Evolutionary conservation across 1,139 yeast genomes (phyloP).

Genomic region (Debaryomyces nepalensis): DNA sequence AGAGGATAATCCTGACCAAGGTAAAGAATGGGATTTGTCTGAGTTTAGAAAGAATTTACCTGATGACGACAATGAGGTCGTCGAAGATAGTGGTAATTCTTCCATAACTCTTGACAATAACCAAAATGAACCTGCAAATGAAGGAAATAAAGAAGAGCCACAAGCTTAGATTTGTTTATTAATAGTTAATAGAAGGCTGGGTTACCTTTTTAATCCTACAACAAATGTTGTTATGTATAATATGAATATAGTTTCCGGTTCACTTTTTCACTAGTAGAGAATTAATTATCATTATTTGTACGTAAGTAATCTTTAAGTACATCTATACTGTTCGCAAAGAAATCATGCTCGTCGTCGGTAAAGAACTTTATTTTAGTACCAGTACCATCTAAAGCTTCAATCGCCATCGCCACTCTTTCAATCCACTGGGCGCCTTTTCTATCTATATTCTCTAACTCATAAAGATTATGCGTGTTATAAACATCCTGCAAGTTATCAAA

Average conservation of each 20-base stretch:
- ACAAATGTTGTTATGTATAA: constrained; percentile 11
- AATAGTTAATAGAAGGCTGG: constrained; percentile 12
- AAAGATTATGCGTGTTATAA: constrained; percentile 33
- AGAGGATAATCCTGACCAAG: constrained; percentile 49
- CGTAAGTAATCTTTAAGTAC: constrained; percentile 6
- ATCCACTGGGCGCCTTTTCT: constrained; percentile 55
- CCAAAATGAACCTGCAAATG: constrained; percentile 21
- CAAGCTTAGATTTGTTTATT: constrained; percentile 9
- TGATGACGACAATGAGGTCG: constrained; percentile 39
- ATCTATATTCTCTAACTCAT: constrained; percentile 48
- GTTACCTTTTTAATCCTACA: constrained; percentile 13
- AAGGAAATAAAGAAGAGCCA: constrained; percentile 2
- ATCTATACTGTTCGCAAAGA: constrained; percentile 27
- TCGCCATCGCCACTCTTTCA: constrained; percentile 42
- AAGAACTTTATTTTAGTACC: constrained; percentile 42
- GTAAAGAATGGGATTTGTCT: constrained; percentile 74
- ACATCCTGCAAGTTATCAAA: constrained; percentile 28
- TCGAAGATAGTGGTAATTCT: constrained; percentile 63
- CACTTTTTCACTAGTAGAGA: not conserved
- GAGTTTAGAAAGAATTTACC: constrained; percentile 58
- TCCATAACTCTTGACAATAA: constrained; percentile 10
- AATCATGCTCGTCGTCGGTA: constrained; percentile 41
- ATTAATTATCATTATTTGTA: constrained; percentile 1
- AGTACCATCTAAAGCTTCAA: constrained; percentile 43
- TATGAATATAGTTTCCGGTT: constrained; percentile 6